Evolutionary conservation across 345 rosid genomes (phyloP).

Genomic region (Erodium maritimum): DNA sequence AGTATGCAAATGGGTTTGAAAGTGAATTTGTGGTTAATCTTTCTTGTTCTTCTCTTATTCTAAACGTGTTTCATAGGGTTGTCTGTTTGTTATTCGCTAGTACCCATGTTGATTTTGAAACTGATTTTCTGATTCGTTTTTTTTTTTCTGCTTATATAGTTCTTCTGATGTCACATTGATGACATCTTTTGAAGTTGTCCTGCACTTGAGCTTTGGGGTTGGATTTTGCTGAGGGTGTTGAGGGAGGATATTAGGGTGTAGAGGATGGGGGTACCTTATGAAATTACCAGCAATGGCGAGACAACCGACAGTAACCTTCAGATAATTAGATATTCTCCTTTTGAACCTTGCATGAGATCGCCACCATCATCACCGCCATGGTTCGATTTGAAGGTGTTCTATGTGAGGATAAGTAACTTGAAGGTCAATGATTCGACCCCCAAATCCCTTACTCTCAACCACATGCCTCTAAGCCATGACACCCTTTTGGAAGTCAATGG

Average conservation of each 20-base stretch:
- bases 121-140: constrained; percentile 11
- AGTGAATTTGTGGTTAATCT: background rate
- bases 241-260: constrained; percentile 28
- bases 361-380: constrained; percentile 25
- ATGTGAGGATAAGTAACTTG: constrained; percentile 68
- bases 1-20: background rate
- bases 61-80: too few species aligned
- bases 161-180: constrained; percentile 9
- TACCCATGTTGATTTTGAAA: constrained; percentile 7
- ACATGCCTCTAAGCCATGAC: constrained; percentile 60
- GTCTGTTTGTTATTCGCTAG: background rate
- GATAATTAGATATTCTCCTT: constrained; percentile 51
- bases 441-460: constrained; percentile 58
- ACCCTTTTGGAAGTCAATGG: constrained; percentile 78
- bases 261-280: constrained; percentile 43
- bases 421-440: constrained; percentile 58
- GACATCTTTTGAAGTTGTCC: background rate
- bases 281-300: constrained; percentile 29
- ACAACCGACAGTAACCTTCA: constrained; percentile 28
- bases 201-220: too few species aligned
- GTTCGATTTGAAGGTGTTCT: constrained; percentile 86
- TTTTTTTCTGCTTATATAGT: constrained; percentile 6
- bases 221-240: constrained; percentile 16
- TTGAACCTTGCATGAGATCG: constrained; percentile 31
- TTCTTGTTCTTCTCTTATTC: background rate